Percentiles rank a stretch among this genome's conserved stretches.
These are phyloP conservation scores for Amesomyces nigricolor DNA, from an alignment of 2,329 filamentous ascomycete species.

Conservation along the genomic window DNA sequence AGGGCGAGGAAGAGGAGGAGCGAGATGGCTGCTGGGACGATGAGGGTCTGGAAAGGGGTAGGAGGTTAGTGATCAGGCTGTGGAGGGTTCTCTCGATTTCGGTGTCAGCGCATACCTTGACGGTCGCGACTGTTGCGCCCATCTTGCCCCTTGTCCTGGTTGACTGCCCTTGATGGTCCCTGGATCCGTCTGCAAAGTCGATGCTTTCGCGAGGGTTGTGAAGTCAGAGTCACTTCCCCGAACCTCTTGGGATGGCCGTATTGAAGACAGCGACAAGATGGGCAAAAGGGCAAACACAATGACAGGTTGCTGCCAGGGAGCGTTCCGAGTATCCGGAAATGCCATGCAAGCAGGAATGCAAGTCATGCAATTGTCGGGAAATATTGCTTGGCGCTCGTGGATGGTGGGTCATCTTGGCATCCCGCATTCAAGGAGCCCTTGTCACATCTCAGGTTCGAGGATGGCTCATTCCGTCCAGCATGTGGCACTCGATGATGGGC, in stretches of 20 bases:
- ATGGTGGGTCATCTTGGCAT: neutral
- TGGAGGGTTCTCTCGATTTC: neutral
- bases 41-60: constrained; percentile 50
- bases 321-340: neutral
- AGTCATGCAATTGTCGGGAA: constrained; percentile 9
- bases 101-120: constrained; percentile 31
- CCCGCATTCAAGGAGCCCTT: neutral
- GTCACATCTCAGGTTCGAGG: neutral
- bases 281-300: neutral
- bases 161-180: neutral
- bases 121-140: constrained; percentile 31
- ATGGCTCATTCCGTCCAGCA: neutral
- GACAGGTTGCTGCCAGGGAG: neutral
- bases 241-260: no score
- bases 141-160: constrained; percentile 26
- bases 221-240: no score
- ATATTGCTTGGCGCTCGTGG: neutral
- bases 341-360: neutral
- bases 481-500: no score
- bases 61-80: neutral
- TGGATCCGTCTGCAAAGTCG: no score
- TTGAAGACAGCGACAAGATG: neutral
- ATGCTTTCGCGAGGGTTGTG: no score
- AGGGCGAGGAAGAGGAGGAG: constrained; percentile 61
- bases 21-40: constrained; percentile 66